A percentile compares a stretch with the other conserved stretches of the same genome.
Evolutionary conservation across 495 filamentous ascomycete species (phyloP).

Genomic region (Trichoderma reesei): DNA sequence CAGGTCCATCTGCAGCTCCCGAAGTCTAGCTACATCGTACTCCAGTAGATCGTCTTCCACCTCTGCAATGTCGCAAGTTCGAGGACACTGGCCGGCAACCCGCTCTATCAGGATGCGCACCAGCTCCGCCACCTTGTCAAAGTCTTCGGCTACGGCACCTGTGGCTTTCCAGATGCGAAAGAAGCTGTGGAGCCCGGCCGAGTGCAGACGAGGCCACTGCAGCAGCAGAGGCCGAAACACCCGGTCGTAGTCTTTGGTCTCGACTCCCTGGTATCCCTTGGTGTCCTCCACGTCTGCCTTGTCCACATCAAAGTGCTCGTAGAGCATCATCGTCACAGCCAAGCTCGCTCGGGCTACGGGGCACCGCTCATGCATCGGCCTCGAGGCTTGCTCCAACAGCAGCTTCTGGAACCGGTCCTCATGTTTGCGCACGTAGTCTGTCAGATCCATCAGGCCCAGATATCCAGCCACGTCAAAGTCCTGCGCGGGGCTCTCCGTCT

Average conservation of each 20-base stretch:
- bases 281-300: conserved; percentile 75
- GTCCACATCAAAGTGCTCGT: conserved; percentile 92
- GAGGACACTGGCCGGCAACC: conserved; percentile 71
- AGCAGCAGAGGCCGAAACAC: conserved; percentile 80
- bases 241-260: conserved; percentile 71
- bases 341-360: conserved; percentile 83
- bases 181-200: conserved; percentile 77
- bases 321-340: conserved; percentile 77
- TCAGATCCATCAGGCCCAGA: conserved; percentile 94
- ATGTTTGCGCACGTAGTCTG: conserved; percentile 82
- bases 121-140: conserved; percentile 83
- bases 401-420: conserved; percentile 88
- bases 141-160: conserved; percentile 73
- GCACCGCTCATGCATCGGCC: conserved; percentile 62
- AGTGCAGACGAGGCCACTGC: conserved; percentile 95
- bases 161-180: conserved; percentile 89
- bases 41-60: conserved; percentile 81
- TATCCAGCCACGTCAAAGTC: conserved; percentile 86
- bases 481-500: conserved; percentile 70
- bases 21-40: conserved; percentile 65
- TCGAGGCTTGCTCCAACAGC: conserved; percentile 78
- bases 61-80: conserved; percentile 78
- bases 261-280: conserved; percentile 65
- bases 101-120: conserved; percentile 86
- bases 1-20: conserved; percentile 91